phyloP scores from a whole-genome alignment of 2,329 filamentous ascomycete species.

The Gliomastix tumulicola region DNA sequence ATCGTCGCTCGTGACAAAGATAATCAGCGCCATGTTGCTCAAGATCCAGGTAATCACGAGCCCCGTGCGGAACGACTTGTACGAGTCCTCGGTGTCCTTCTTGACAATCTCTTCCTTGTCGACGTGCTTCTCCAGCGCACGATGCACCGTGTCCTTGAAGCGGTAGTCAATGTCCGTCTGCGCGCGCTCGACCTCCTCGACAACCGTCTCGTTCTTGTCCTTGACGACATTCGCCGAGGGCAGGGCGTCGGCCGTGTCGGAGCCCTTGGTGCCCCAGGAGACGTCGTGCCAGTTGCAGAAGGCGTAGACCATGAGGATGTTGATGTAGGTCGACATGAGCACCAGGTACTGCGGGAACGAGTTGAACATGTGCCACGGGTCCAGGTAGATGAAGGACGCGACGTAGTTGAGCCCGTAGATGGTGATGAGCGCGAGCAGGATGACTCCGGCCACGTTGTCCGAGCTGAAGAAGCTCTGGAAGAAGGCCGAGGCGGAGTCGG shows the following conservation, averaged over 20 bases:
- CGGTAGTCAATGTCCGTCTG: slow-evolving; percentile 92
- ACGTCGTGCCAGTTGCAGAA: slow-evolving; percentile 99
- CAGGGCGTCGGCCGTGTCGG: slow-evolving; percentile 84
- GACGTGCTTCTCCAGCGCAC: slow-evolving; percentile 72
- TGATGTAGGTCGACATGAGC: slow-evolving; percentile 89
- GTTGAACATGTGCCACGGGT: slow-evolving; percentile 97
- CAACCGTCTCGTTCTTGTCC: too few species aligned
- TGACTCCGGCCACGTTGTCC: slow-evolving; percentile 67
- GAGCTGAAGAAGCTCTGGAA: slow-evolving; percentile 70
- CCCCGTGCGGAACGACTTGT: slow-evolving; percentile 94
- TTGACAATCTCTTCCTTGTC: slow-evolving; percentile 64
- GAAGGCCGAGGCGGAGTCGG: slow-evolving; percentile 55
- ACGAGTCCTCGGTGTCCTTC: slow-evolving; percentile 85
- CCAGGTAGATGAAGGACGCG: slow-evolving; percentile 86
- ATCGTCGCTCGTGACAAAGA: slow-evolving; percentile 76
- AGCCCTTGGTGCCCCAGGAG: slow-evolving; percentile 94
- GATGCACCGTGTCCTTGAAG: slow-evolving; percentile 86
- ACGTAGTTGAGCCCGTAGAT: slow-evolving; percentile 93
- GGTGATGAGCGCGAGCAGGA: slow-evolving; percentile 77
- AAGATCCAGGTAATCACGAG: slow-evolving; percentile 86
- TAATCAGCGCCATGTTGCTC: slow-evolving; percentile 73
- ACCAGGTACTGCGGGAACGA: slow-evolving; percentile 84
- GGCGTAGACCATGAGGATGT: slow-evolving; percentile 92
- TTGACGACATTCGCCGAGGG: slow-evolving; percentile 82
- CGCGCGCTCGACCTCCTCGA: slow-evolving; percentile 86